Base-by-base conservation (phyloP, 2,329 filamentous ascomycete genomes). In the Claviceps citrina region DNA sequence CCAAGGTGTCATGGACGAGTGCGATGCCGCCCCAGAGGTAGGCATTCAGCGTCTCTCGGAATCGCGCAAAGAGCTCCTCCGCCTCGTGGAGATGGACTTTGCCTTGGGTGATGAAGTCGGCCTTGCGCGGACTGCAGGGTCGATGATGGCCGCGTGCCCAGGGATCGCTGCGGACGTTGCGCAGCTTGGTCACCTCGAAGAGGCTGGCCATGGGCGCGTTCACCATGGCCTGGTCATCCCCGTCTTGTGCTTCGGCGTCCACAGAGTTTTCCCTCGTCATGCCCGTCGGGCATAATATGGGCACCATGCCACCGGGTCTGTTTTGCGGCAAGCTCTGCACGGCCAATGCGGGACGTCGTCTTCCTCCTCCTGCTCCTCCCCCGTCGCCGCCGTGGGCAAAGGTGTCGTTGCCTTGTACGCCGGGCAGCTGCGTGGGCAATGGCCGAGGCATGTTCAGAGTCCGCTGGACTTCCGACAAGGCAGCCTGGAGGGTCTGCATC, bases 21-120 rank as follows among this genome's bases (percentile, higher is more conserved):
- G 52, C 53, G 20, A 57, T 50, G 40, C 54, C 55, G 5, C 54
- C 54, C 55, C 54, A 58, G 7, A 58, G 49, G 28, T 57, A 58
- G 2, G 50, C 50, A 35, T 57, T 58, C 6, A 58, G 48, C 1
- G 55, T 54, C 19, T 47, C 48, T 9, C 46, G 45, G 33, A 56
- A 57, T 3, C 46, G 50, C 20, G 46, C 44, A 34, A 56, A 57
- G 7, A 57, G 44, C 32, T 43, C 33, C 39, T 57, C 51, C 6
- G 55, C 55, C 36, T 57, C 51, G 3, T 42, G 24, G 10, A 51
- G 38, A 31, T 46, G 44, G 24, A 58, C 46, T 22, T 50, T 48
- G 13, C 53, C 55, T 35, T 49, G 49, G 4, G 48, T 39, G 20
- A 57, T 56, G 38, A 57, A 57, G 42, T 57, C 55, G 15, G 46